A percentile compares a stretch with the other conserved stretches of the same genome.
Conservation (phyloP, 2,329 filamentous ascomycete species). For the Didymellaceae sp. region DNA sequence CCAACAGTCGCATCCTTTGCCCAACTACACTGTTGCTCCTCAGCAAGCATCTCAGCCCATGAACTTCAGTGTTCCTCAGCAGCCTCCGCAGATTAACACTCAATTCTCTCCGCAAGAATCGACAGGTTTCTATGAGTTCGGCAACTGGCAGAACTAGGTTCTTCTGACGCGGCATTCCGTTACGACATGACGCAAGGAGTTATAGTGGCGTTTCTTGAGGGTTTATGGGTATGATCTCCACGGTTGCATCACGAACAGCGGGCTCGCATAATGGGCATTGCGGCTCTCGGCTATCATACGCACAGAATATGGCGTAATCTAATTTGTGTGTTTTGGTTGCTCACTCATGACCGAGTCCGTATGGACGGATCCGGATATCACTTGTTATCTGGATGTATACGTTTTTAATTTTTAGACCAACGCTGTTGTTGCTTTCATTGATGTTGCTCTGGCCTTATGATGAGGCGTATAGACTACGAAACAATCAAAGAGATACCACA, state of each 20-base stretch:
- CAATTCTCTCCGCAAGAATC: conserved; percentile 15
- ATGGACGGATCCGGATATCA: conserved; percentile 5
- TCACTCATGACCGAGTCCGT: conserved; percentile 4
- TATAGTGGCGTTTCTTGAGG: conserved; percentile 8
- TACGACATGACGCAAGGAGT: conserved; percentile 10
- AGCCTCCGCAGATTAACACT: conserved; percentile 11
- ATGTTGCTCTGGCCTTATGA: conserved; percentile 1
- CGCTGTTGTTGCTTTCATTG: conserved; percentile 16
- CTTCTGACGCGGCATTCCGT: neutral
- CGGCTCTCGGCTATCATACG: conserved; percentile 5
- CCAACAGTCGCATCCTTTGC: conserved; percentile 15
- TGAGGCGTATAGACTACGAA: conserved; percentile 20
- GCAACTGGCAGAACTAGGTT: conserved; percentile 10
- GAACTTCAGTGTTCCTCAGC: conserved; percentile 14
- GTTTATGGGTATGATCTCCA: neutral
- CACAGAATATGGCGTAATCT: conserved; percentile 10
- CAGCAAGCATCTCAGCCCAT: conserved; percentile 14
- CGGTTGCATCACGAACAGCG: conserved; percentile 11
- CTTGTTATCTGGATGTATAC: conserved; percentile 10
- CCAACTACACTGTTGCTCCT: conserved; percentile 12
- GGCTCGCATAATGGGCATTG: conserved; percentile 13
- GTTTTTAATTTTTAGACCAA: conserved; percentile 20
- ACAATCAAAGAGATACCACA: conserved; percentile 15
- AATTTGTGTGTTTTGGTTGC: conserved; percentile 1
- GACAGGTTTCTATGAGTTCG: conserved; percentile 10